Percentiles rank a stretch among this genome's conserved stretches.
These are phyloP conservation scores for Centella asiatica DNA, from an alignment of 129 eudicot genomes.

Conservation along the genomic window DNA sequence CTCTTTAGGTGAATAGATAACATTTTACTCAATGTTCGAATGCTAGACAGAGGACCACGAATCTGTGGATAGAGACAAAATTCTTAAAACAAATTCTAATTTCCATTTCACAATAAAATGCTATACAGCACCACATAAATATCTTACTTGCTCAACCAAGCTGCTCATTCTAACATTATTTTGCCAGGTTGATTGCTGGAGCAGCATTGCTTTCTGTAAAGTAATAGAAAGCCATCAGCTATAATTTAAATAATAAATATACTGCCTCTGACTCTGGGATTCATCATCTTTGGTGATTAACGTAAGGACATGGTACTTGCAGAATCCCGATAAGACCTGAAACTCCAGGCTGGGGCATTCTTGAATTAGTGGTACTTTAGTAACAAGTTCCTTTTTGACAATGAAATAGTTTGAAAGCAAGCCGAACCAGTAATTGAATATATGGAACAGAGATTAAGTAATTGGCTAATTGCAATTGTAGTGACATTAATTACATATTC, in stretches of 20 bases:
- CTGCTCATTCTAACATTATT: constrained; percentile 82
- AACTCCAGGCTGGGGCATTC: neutral
- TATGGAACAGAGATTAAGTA: neutral
- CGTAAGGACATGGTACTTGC: neutral
- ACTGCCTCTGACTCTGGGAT: neutral
- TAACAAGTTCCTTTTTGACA: too few species aligned
- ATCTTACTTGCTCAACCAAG: constrained; percentile 92
- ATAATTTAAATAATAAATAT: neutral
- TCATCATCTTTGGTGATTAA: neutral
- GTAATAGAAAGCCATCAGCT: constrained; percentile 16
- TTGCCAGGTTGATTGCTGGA: constrained; percentile 99
- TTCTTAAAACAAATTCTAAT: neutral
- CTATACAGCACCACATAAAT: neutral
- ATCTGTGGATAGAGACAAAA: constrained; percentile 41
- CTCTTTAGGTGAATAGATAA: constrained; percentile 59
- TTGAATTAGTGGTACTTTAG: neutral
- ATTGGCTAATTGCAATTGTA: too few species aligned
- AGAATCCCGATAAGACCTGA: neutral
- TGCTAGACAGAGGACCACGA: constrained; percentile 92
- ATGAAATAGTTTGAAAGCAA: too few species aligned
- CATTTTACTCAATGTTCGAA: constrained; percentile 81
- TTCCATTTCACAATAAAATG: neutral
- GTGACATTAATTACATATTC: neutral
- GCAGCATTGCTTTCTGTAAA: constrained; percentile 80
- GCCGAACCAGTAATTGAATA: too few species aligned